Conservation (phyloP, 176 grass and related monocot genomes). For the Ensete glaucum region DNA sequence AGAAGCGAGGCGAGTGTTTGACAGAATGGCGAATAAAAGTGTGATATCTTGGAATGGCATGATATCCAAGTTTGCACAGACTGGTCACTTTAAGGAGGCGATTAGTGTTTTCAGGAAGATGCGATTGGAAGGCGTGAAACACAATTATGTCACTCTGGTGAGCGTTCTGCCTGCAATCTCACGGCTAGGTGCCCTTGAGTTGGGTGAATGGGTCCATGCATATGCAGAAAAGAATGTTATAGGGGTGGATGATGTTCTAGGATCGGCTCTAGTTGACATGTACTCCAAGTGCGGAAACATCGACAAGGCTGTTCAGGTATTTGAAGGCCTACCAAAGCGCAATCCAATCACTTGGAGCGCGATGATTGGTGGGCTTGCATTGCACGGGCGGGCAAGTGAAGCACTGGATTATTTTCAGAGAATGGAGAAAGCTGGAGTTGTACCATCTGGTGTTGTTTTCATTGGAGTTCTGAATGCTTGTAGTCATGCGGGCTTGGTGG, state of each 20-base stretch:
- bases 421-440: conserved; percentile 16
- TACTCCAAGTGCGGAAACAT: conserved; percentile 22
- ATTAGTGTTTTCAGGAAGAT: conserved; percentile 14
- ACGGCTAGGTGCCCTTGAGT: conserved; percentile 5
- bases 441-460: conserved; percentile 12
- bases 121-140: conserved; percentile 9
- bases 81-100: conserved; percentile 9
- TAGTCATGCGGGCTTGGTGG: conserved; percentile 23
- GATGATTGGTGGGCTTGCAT: conserved; percentile 13
- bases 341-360: conserved; percentile 19
- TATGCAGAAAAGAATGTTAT: conserved; percentile 18
- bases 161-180: conserved; percentile 17
- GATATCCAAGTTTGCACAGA: conserved; percentile 14
- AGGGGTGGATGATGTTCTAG: conserved; percentile 16
- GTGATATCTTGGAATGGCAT: conserved; percentile 21
- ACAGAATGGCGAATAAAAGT: conserved; percentile 16
- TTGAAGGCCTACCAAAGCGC: conserved; percentile 13
- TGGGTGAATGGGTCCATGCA: conserved; percentile 24
- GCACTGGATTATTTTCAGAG: conserved; percentile 6
- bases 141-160: conserved; percentile 22
- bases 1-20: not conserved
- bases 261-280: conserved; percentile 23
- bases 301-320: conserved; percentile 14
- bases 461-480: conserved; percentile 18
- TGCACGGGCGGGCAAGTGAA: conserved; percentile 13